Evolutionary conservation across 148 eudicot genomes (phyloP), one percentile per base, ranked within the genome.

Genomic region (Drosera capensis): DNA sequence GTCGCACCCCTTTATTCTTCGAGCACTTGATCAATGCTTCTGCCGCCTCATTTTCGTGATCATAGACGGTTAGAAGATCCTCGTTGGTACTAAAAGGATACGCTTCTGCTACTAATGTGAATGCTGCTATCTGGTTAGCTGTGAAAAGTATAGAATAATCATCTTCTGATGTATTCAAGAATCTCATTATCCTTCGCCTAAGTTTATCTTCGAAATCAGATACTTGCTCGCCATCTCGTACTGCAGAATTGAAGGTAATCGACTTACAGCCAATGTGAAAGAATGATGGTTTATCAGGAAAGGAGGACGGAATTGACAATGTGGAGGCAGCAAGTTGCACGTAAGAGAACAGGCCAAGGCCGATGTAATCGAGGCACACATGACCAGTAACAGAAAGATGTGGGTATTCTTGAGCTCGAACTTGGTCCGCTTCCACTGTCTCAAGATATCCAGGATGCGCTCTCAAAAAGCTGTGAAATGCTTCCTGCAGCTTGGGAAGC

Each of bases 131-230:
- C 54, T 74, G 71, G 39, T 92, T 92, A 0, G 90, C 74, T 3
- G 99, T 92, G 40, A 92, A 71, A 49, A 85, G 85, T 55, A 85
- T 68, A 28, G 70, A 65, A 23, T 85, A 92, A 26, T 92, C 95
- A 20, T 66, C 66, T 43, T 68, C 71, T 1, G 82, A 75, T 28
- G 76, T 60, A 23, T 81, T 85, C 21, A 85, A 64, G 37, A 81
- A 85, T 1, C 66, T 60, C 74, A 74, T 70, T 24, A 92, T 77
- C 60, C 72, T 76, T 45, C 57, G 76, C 71, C 57, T 81, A 25
- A 85, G 58, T 16, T 61, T 52, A 29, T 62, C 56, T 50, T 92
- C 94, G 18, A 92, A 49, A 46, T 68, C 78, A 0, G 82, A 73
- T 40, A 73, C 82, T 36, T 52, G 50, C 9, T 71, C 77, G 7